Conservation (phyloP, 1,284 basidiomycete species). For the Boletus calvinii region DNA sequence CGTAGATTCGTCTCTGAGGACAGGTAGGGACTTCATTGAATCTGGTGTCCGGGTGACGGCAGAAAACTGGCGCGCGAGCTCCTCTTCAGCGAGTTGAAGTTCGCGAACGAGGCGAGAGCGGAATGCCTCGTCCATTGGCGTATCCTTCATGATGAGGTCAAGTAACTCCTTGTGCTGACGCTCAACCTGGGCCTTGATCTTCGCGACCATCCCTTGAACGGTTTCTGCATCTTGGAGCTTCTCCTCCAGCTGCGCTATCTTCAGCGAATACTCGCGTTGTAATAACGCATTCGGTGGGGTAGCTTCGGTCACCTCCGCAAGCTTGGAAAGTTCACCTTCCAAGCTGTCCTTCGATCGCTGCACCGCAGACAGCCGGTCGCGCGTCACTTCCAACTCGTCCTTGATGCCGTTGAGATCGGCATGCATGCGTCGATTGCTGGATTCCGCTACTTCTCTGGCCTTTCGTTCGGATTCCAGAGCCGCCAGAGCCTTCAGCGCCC, state of each 20-base stretch:
- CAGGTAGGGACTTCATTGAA: conserved; percentile 49
- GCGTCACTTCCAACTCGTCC: conserved; percentile 52
- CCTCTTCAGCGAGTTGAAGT: conserved; percentile 63
- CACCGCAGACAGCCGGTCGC: conserved; percentile 49
- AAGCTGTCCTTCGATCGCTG: conserved; percentile 66
- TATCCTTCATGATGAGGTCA: conserved; percentile 56
- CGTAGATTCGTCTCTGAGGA: conserved; percentile 65
- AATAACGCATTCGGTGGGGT: conserved; percentile 47
- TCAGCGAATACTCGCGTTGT: conserved; percentile 60
- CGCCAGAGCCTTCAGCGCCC: conserved; percentile 50
- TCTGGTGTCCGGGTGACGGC: conserved; percentile 22
- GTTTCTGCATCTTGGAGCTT: conserved; percentile 59
- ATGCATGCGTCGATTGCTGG: conserved; percentile 57
- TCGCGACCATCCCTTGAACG: conserved; percentile 49
- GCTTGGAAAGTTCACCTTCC: conserved; percentile 65
- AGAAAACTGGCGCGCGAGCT: conserved; percentile 57
- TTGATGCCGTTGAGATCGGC: conserved; percentile 55
- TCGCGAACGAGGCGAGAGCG: conserved; percentile 67
- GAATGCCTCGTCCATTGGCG: conserved; percentile 61
- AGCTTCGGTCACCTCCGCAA: conserved; percentile 61
- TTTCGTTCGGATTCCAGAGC: conserved; percentile 66
- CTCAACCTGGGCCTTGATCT: conserved; percentile 63
- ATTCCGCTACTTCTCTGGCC: conserved; percentile 62
- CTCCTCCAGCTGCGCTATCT: conserved; percentile 63
- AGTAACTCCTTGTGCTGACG: conserved; percentile 71